A percentile compares a stretch with the other conserved stretches of the same genome.
These are phyloP conservation scores for Sordariomycetes sp. DNA, from an alignment of 2,329 filamentous ascomycete genomes.

Conservation along the genomic window DNA sequence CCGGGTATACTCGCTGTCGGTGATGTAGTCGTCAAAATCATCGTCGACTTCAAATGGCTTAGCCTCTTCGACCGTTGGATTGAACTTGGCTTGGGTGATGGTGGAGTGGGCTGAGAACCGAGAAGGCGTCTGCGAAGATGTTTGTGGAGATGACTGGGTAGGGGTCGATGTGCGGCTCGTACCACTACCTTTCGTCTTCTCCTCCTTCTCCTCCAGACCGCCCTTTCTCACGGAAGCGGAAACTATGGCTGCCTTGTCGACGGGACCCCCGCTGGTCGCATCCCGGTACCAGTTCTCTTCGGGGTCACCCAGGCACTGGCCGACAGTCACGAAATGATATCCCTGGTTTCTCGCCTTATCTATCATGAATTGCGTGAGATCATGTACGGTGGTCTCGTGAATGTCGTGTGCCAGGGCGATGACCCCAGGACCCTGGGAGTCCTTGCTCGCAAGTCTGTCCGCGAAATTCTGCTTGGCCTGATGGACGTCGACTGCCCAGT, in stretches of 20 bases:
- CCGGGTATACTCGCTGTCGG: background rate
- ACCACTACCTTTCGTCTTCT: background rate
- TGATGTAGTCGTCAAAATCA: background rate
- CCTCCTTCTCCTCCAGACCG: background rate
- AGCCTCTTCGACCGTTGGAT: background rate
- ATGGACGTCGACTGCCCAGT: slow-evolving; percentile 38
- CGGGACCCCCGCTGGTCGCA: background rate
- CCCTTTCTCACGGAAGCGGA: background rate
- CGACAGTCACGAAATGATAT: slow-evolving; percentile 12
- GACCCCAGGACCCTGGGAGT: slow-evolving; percentile 19
- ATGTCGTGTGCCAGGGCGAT: slow-evolving; percentile 41
- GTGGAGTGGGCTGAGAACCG: background rate
- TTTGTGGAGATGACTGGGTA: background rate
- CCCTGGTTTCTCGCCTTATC: slow-evolving; percentile 6
- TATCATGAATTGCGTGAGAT: slow-evolving; percentile 16
- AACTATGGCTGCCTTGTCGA: background rate
- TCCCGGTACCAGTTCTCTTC: slow-evolving; percentile 35
- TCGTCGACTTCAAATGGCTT: background rate
- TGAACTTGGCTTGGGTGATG: background rate
- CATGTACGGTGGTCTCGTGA: slow-evolving; percentile 29
- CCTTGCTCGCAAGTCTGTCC: slow-evolving; percentile 24
- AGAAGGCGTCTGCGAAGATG: background rate
- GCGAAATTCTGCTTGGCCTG: slow-evolving; percentile 34
- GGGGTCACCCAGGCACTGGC: slow-evolving; percentile 40
- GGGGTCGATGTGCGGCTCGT: background rate